Conservation (phyloP, 148 eudicot genomes). For the Diospyros kaki region DNA sequence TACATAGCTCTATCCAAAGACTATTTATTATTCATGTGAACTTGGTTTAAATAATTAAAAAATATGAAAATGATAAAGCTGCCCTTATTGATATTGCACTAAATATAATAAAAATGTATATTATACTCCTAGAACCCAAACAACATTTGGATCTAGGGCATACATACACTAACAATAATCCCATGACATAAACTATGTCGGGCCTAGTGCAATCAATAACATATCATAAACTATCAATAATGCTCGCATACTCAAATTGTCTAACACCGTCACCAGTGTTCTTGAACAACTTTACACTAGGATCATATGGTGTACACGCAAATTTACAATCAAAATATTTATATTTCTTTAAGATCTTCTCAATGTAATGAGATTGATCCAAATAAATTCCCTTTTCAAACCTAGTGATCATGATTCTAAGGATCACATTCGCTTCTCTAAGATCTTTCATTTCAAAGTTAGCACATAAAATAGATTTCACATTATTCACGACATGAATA, state of each 20-base stretch:
- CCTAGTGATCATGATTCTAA: neutral
- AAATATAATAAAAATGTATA: too few relatives aligned
- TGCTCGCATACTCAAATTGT: conserved; percentile 1
- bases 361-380: neutral
- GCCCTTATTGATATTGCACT: too few relatives aligned
- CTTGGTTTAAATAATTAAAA: too few relatives aligned
- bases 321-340: neutral
- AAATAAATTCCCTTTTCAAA: conserved; percentile 4
- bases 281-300: neutral
- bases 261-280: neutral
- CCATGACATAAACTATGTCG: neutral
- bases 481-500: neutral
- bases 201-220: conserved; percentile 3
- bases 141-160: too few relatives aligned
- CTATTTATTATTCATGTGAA: too few relatives aligned
- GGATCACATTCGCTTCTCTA: conserved; percentile 2
- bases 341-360: neutral
- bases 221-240: neutral
- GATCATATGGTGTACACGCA: neutral
- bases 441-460: conserved; percentile 3
- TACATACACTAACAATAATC: neutral
- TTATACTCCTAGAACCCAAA: too few relatives aligned
- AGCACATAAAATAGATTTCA: neutral
- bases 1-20: too few relatives aligned
- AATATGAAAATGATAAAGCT: too few relatives aligned